These are phyloP conservation scores for Malus hybrid DNA, from an alignment of 331 rosid genomes.

Conservation along the genomic window DNA sequence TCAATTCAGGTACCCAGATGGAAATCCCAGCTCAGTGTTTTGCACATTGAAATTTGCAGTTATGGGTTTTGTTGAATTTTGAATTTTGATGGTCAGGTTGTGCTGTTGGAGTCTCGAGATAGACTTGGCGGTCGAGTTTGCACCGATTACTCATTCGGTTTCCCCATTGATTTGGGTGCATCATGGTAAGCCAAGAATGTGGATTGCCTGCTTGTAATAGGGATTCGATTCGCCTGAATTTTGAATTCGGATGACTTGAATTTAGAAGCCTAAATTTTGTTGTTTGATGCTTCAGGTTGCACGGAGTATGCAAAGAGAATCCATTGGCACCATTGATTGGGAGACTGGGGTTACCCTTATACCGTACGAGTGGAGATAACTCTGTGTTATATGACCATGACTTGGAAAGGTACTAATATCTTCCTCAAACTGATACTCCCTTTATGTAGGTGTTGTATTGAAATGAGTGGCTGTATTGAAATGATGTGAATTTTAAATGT, in stretches of 20 bases:
- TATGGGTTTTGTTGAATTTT: neutral
- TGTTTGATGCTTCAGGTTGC: slow-evolving; percentile 59
- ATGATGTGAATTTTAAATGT: neutral
- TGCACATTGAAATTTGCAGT: neutral
- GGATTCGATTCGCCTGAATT: too few species aligned
- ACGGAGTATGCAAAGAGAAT: slow-evolving; percentile 92
- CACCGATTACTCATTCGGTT: slow-evolving; percentile 93
- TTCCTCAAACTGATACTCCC: too few species aligned
- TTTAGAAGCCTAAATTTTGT: neutral
- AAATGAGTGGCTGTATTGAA: neutral
- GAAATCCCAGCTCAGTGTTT: neutral
- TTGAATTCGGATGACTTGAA: neutral
- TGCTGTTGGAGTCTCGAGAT: slow-evolving; percentile 78
- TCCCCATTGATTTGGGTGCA: slow-evolving; percentile 93
- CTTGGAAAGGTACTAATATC: slow-evolving; percentile 62
- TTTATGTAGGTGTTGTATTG: neutral
- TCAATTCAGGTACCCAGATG: slow-evolving; percentile 53
- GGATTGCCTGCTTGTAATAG: neutral
- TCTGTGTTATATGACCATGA: slow-evolving; percentile 98
- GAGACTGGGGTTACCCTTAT: slow-evolving; percentile 82
- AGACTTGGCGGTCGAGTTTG: slow-evolving; percentile 89
- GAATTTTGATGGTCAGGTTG: slow-evolving; percentile 48
- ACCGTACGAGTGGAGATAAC: slow-evolving; percentile 94
- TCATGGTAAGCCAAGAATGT: slow-evolving; percentile 57
- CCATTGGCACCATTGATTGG: slow-evolving; percentile 95